Percentiles rank a stretch among this genome's conserved stretches.
These are phyloP conservation scores for Monosporascus ibericus DNA, from an alignment of 2,329 filamentous ascomycete species.

Conservation along the genomic window DNA sequence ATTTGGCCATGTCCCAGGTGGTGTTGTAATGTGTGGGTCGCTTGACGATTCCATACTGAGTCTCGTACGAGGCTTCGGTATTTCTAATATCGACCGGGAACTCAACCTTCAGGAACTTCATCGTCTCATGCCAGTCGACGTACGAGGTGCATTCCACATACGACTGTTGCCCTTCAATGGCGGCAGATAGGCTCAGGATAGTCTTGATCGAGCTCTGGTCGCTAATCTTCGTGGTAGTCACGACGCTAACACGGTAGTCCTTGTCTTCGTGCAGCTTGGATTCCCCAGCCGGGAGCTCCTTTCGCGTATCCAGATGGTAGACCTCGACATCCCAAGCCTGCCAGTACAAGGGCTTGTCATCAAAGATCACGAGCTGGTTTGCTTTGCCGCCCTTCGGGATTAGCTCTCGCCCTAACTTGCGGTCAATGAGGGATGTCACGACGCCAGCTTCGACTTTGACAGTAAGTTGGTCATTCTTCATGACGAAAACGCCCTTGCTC, in stretches of 20 bases:
- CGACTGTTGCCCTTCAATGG: constrained; percentile 57
- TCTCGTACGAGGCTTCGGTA: constrained; percentile 91
- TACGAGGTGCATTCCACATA: constrained; percentile 75
- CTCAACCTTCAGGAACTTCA: constrained; percentile 98
- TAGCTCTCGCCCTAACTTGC: constrained; percentile 66
- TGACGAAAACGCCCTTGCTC: constrained; percentile 60
- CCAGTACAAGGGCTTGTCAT: constrained; percentile 97
- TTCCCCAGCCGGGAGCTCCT: constrained; percentile 63
- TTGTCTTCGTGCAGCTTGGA: constrained; percentile 68
- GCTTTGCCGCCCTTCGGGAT: constrained; percentile 69
- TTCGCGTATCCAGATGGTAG: constrained; percentile 82
- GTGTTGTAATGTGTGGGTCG: constrained; percentile 98
- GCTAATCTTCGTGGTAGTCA: constrained; percentile 82
- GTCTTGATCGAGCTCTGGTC: constrained; percentile 81
- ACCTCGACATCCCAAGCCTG: constrained; percentile 98
- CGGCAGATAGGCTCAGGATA: constrained; percentile 71
- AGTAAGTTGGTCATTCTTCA: constrained; percentile 71
- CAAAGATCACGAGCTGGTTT: constrained; percentile 89
- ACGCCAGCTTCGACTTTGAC: constrained; percentile 68
- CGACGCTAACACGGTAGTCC: constrained; percentile 71
- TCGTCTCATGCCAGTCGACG: constrained; percentile 95
- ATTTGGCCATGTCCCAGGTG: constrained; percentile 94
- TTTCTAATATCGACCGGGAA: constrained; percentile 90
- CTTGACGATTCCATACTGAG: constrained; percentile 81
- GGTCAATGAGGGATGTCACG: constrained; percentile 81